phyloP scores from a whole-genome alignment of 2,329 filamentous ascomycete genomes.

The Aspergillus persii region DNA sequence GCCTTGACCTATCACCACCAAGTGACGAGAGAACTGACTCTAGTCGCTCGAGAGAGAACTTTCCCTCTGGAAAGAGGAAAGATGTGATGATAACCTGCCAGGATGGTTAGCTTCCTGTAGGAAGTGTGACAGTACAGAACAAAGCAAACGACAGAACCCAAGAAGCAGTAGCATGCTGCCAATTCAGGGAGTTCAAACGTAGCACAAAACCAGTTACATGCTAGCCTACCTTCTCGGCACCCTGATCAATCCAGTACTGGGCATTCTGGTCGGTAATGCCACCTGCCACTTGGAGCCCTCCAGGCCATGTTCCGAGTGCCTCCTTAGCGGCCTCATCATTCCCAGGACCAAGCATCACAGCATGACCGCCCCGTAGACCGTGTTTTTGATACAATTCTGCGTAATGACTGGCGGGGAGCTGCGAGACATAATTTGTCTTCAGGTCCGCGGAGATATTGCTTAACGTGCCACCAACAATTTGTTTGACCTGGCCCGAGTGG shows the following conservation, averaged over 20 bases:
- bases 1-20: conserved; percentile 69
- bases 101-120: not conserved
- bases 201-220: not conserved
- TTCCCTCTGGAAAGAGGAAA: conserved; percentile 81
- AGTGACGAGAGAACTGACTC: conserved; percentile 71
- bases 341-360: conserved; percentile 91
- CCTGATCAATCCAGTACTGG: conserved; percentile 76
- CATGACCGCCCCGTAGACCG: conserved; percentile 75
- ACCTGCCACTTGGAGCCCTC: conserved; percentile 84
- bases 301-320: conserved; percentile 75
- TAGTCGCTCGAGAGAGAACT: conserved; percentile 75
- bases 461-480: conserved; percentile 94
- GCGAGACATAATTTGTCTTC: conserved; percentile 90
- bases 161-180: not conserved
- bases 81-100: conserved; percentile 86
- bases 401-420: conserved; percentile 77
- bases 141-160: conserved; percentile 7
- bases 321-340: conserved; percentile 78
- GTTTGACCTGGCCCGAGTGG: conserved; percentile 95
- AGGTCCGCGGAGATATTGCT: conserved; percentile 64
- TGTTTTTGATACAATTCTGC: conserved; percentile 76
- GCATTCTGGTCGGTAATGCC: conserved; percentile 88
- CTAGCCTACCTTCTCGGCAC: conserved; percentile 76
- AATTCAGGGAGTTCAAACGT: not conserved
- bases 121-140: not conserved